These are phyloP conservation scores for Hippophae gyantsensis DNA, from an alignment of 306 rosid species.

Conservation along the genomic window DNA sequence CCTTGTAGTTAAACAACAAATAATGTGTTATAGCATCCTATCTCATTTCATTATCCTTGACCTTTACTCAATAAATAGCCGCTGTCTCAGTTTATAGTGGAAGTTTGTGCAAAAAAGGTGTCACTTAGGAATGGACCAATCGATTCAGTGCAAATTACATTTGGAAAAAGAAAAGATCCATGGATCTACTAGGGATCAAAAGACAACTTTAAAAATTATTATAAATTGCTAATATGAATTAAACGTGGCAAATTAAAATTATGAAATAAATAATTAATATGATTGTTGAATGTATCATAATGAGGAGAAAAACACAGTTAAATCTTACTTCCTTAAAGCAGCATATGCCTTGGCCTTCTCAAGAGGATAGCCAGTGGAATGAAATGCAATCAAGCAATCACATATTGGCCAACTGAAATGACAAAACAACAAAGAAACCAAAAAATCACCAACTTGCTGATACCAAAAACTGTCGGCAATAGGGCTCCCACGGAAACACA, in stretches of 20 bases:
- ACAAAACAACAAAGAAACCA: constrained; percentile 17
- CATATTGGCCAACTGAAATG: constrained; percentile 94
- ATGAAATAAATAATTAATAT: neutral
- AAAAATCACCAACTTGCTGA: constrained; percentile 4
- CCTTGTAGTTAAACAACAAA: too few relatives aligned
- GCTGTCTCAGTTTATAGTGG: too few relatives aligned
- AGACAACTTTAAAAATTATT: neutral
- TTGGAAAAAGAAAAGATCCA: neutral
- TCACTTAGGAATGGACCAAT: too few relatives aligned
- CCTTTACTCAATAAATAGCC: too few relatives aligned
- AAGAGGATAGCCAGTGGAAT: constrained; percentile 90
- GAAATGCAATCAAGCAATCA: constrained; percentile 93
- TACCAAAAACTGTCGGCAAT: constrained; percentile 3
- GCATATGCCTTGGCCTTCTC: constrained; percentile 89
- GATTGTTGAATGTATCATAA: constrained; percentile 18
- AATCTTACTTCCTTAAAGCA: constrained; percentile 85
- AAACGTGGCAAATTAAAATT: neutral
- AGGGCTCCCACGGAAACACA: neutral
- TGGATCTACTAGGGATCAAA: neutral
- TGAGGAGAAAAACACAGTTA: constrained; percentile 7
- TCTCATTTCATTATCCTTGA: too few relatives aligned
- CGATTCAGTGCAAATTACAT: too few relatives aligned
- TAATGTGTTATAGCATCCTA: too few relatives aligned
- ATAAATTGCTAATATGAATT: neutral
- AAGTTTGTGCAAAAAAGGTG: too few relatives aligned